Conservation (phyloP, 2,329 filamentous ascomycete genomes). For the Diplodia corticola region DNA sequence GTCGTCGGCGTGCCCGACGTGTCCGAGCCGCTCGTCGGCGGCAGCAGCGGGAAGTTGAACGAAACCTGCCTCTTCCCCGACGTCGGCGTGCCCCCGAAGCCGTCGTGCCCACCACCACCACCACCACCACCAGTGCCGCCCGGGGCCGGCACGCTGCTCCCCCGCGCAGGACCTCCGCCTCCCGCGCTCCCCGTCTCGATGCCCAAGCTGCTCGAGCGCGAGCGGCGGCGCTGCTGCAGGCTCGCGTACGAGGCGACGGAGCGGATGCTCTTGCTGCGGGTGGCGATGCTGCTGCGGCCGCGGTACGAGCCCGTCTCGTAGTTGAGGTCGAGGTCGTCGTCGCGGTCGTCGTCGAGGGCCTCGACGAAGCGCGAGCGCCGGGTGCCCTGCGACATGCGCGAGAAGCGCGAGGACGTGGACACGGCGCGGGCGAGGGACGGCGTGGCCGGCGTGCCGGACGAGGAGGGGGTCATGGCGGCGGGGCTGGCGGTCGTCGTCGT, state of each 20-base stretch:
- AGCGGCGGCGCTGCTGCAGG: not conserved
- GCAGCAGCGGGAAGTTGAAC: slow-evolving; percentile 7
- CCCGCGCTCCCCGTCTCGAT: not conserved
- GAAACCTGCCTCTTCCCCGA: not conserved
- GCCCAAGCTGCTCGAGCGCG: slow-evolving; percentile 2
- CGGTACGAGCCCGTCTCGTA: not conserved
- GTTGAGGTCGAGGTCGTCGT: not conserved
- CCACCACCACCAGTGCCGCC: not conserved
- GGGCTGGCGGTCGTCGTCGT: not conserved
- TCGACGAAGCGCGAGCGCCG: slow-evolving; percentile 20
- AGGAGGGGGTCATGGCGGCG: not conserved
- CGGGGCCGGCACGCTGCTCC: not conserved
- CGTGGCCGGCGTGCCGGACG: not conserved
- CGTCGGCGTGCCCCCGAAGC: not conserved
- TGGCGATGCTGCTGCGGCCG: not conserved
- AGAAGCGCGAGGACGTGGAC: slow-evolving; percentile 10
- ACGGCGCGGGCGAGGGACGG: not conserved
- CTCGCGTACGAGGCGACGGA: not conserved
- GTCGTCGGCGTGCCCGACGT: slow-evolving; percentile 3
- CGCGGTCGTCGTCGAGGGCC: not conserved
- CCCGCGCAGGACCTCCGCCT: not conserved
- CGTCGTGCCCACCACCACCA: not conserved
- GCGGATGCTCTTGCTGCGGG: not conserved
- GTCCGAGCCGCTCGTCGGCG: slow-evolving; percentile 1
- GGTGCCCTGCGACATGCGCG: slow-evolving; percentile 5